Base-by-base conservation (phyloP, 2,329 filamentous ascomycete species). In the Venturia aucupariae region DNA sequence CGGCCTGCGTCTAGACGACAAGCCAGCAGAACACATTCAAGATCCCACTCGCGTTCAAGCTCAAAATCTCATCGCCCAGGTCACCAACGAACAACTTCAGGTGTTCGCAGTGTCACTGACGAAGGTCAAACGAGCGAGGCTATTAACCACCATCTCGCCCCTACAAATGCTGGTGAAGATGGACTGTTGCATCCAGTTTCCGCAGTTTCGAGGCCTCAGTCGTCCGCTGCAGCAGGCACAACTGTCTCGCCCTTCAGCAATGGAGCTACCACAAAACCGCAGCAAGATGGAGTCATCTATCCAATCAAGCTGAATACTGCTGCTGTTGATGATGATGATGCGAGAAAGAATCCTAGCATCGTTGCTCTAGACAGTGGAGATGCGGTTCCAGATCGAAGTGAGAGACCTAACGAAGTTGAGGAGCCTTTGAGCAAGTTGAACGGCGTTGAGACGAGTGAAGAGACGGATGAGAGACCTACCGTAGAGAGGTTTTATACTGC, bases 251-350 rank as follows among this genome's bases (percentile, higher is more conserved):
- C 78, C 38, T 80, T 79, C 10, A 78, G 70, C 69, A 81, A 55
- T 74, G 80, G 67, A 78, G 24, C 24, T 7, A 84, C 83, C 5
- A 88, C 87, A 70, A 79, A 89, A 2, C 86, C 88, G 0, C 86
- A 85, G 57, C 79, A 89, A 6, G 85, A 84, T 24, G 86, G 88
- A 0, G 83, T 91, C 32, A 88, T 89, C 0, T 82, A 90, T 68
- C 89, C 89, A 0, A 92, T 92, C 71, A 88, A 84, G 65, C 88
- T 64, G 22, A 62, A 88, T 88, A 42, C n/a, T n/a, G n/a, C n/a
- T n/a, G n/a, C n/a, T n/a, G n/a, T n/a, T n/a, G n/a, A n/a, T n/a
- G 69, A 72, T 30, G 71, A 72, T 3, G 67, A 65, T 3, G 67
- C 67, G 2, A 71, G 83, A 1, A 82, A 84, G 4, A 88, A 85